phyloP scores from a whole-genome alignment of 441 rosid genomes.

The Iberis amara region DNA sequence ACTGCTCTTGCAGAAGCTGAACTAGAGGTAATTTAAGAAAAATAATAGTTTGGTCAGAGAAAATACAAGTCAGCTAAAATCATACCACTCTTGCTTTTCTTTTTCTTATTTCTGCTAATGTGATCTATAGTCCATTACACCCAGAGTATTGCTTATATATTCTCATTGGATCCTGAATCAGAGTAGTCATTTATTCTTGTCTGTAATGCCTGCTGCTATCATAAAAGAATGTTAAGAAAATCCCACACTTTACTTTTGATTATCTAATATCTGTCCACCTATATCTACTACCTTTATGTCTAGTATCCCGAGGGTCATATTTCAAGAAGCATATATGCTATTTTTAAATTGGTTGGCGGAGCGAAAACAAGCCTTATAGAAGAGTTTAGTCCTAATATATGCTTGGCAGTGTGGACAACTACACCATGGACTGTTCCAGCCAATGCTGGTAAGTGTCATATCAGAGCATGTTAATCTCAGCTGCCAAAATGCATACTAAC shows the following conservation, averaged over 20 bases:
- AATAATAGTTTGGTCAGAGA: too few relatives aligned
- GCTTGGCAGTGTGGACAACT: slow-evolving; percentile 93
- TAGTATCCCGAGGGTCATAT: slow-evolving; percentile 97
- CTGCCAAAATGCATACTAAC: slow-evolving; percentile 6
- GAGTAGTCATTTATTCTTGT: neutral
- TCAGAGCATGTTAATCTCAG: slow-evolving; percentile 6
- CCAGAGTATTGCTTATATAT: slow-evolving; percentile 6
- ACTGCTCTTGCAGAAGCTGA: slow-evolving; percentile 99
- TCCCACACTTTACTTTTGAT: slow-evolving; percentile 13
- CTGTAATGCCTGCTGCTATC: slow-evolving; percentile 2
- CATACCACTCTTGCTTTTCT: slow-evolving; percentile 10
- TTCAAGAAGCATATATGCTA: slow-evolving; percentile 86
- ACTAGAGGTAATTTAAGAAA: too few relatives aligned
- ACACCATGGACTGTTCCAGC: slow-evolving; percentile 99
- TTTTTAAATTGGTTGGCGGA: slow-evolving; percentile 52
- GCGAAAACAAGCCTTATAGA: slow-evolving; percentile 43
- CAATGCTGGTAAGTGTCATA: slow-evolving; percentile 65
- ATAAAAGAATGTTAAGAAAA: neutral
- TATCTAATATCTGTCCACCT: slow-evolving; percentile 14
- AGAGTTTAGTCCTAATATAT: slow-evolving; percentile 70
- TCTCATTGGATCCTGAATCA: neutral
- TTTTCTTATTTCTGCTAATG: slow-evolving; percentile 16
- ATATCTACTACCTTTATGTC: slow-evolving; percentile 20
- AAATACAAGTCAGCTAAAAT: slow-evolving; percentile 10
- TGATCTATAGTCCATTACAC: slow-evolving; percentile 6